Evolutionary conservation across 345 rosid species (phyloP), one percentile per base, ranked within the genome.

Genomic region (Citrus sp.): DNA sequence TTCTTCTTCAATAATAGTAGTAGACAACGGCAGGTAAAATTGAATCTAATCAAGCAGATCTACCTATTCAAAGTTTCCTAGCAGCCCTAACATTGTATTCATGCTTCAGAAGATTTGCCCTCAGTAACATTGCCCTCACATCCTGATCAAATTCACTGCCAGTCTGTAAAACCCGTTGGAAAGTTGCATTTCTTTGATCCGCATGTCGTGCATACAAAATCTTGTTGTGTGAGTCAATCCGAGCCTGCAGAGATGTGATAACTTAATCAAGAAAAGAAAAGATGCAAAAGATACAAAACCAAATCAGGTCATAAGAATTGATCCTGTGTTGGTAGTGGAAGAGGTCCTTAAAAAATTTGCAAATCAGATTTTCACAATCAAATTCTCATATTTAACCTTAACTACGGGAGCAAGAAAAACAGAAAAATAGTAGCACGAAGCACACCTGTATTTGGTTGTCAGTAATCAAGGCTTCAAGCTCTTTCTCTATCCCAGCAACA

Each of bases 161-260:
- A 67, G 97, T 97, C 85, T 94, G 98, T 82, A 97, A 78, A 32
- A 94, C 99, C 74, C 92, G 92, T 67, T 97, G 98, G 87, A 94
- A 94, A 16, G 99, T 97, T 32, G 93, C 89, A 62, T 92, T 94
- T 86, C 99, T 91, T 80, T 97, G 99, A 87, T 97, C 98, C 0
- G 99, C 98, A 84, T 94, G 98, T 14, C 99, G 84, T 34, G 99
- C 99, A 61, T 94, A 92, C 49, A 97, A 91, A 86, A 97, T 84
- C 81, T 97, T 94, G 90, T 94, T 94, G 90, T 97, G 99, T 0
- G 99, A 97, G 79, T 97, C 99, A 28, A 97, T 97, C 65, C 99
- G 93, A 74, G 99, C 99, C 98, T 97, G 91, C 82, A 74, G 19
- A 61, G 3, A 49, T 72, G 79, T 34, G 22, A 62, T 7, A 73